Conservation (phyloP, 176 grass and related monocot species). For the Ananas comosus region DNA sequence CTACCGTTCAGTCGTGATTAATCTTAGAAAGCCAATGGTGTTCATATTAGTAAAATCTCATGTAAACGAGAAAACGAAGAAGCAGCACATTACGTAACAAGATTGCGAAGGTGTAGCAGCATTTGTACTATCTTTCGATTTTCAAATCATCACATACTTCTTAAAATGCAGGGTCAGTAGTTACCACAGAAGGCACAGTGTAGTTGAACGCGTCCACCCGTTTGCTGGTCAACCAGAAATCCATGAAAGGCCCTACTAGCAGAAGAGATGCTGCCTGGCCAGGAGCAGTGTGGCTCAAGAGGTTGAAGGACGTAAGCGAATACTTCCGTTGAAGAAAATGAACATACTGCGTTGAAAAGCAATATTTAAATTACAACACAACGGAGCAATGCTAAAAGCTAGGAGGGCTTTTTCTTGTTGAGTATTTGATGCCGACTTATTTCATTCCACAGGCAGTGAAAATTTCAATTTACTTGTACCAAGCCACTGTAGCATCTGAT, state of each 20-base stretch:
- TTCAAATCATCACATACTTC: neutral
- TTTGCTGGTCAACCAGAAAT: constrained; percentile 66
- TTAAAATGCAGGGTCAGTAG: neutral
- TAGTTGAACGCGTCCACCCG: constrained; percentile 66
- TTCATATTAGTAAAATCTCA: too few species aligned
- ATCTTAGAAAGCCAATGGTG: too few species aligned
- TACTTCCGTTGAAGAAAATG: constrained; percentile 77
- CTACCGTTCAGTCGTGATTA: too few species aligned
- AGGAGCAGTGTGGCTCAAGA: constrained; percentile 74
- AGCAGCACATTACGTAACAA: neutral
- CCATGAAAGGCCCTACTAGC: constrained; percentile 60
- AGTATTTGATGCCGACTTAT: neutral
- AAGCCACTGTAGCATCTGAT: too few species aligned
- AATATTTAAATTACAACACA: constrained; percentile 16
- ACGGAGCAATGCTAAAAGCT: neutral
- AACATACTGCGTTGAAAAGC: constrained; percentile 44
- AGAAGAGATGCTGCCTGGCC: constrained; percentile 66
- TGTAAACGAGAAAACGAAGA: neutral
- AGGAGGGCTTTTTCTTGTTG: neutral
- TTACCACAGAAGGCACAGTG: constrained; percentile 55
- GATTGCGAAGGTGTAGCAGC: neutral
- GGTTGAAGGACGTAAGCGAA: constrained; percentile 73
- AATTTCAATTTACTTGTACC: neutral
- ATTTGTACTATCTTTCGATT: neutral
- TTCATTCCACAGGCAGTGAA: neutral